phyloP scores from a whole-genome alignment of 176 grass and related monocot genomes.

The Bolboschoenus planiculmis region DNA sequence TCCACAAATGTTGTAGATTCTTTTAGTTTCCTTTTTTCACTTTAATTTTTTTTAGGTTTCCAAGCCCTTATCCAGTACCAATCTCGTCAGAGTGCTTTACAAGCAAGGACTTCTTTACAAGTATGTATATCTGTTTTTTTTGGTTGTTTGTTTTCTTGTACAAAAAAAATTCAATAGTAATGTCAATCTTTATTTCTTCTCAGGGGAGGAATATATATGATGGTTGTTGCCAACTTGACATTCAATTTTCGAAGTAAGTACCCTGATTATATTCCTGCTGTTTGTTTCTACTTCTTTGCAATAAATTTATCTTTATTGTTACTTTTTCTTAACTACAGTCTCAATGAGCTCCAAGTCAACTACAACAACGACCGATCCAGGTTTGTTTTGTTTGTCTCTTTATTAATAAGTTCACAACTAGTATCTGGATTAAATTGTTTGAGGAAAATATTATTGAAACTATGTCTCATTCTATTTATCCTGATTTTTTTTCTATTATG shows the following conservation, averaged over 20 bases:
- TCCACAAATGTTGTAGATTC: not conserved
- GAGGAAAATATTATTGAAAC: conserved; percentile 2
- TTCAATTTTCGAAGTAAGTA: conserved; percentile 48
- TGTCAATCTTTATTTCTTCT: not conserved
- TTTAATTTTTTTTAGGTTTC: conserved; percentile 31
- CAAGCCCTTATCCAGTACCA: conserved; percentile 49
- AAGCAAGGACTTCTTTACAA: conserved; percentile 49
- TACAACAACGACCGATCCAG: conserved; percentile 58
- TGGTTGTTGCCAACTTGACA: conserved; percentile 60
- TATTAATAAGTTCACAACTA: not conserved
- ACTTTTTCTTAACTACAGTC: conserved; percentile 23
- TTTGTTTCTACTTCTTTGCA: not conserved
- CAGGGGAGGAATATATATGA: conserved; percentile 57
- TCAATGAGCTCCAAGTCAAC: conserved; percentile 50
- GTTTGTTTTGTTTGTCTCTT: conserved; percentile 23
- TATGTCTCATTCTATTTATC: not conserved
- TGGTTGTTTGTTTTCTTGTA: not conserved
- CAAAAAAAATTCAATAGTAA: not conserved
- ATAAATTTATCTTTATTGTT: conserved; percentile 8
- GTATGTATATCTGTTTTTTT: conserved; percentile 17
- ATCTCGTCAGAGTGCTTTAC: conserved; percentile 45
- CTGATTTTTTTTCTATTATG: not conserved
- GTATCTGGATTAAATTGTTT: not conserved
- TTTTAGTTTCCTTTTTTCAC: not conserved
- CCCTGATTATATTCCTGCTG: not conserved